Evolutionary conservation across 2,329 filamentous ascomycete species (phyloP).

Genomic region (Aureobasidium vineae): DNA sequence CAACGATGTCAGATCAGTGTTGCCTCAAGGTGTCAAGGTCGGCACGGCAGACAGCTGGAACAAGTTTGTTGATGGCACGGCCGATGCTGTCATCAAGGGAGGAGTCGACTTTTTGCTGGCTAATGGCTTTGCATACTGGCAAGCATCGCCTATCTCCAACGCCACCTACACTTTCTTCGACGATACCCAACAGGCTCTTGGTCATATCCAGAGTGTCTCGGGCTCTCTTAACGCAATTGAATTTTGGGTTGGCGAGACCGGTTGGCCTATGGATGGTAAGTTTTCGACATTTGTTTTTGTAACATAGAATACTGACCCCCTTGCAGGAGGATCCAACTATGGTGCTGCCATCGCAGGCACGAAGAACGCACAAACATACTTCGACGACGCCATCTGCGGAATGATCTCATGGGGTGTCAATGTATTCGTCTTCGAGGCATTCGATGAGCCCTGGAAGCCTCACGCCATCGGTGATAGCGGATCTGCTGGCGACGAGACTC

Average conservation of each 20-base stretch:
- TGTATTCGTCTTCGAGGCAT: conserved; percentile 71
- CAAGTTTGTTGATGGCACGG: conserved; percentile 67
- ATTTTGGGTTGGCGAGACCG: conserved; percentile 68
- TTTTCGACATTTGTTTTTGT: background rate
- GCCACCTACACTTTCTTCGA: conserved; percentile 64
- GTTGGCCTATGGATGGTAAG: conserved; percentile 57
- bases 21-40: conserved; percentile 56
- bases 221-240: conserved; percentile 57
- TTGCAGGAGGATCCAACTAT: conserved; percentile 57
- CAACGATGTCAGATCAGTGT: conserved; percentile 56
- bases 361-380: conserved; percentile 60
- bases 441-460: conserved; percentile 70
- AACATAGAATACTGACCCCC: background rate
- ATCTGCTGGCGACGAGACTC: conserved; percentile 59
- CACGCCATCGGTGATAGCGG: conserved; percentile 62
- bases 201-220: conserved; percentile 60
- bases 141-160: conserved; percentile 58
- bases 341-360: conserved; percentile 60
- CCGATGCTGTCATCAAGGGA: conserved; percentile 59
- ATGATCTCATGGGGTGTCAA: conserved; percentile 65
- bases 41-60: conserved; percentile 74
- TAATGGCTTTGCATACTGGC: conserved; percentile 74
- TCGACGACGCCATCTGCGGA: conserved; percentile 61
- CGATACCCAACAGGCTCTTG: conserved; percentile 63
- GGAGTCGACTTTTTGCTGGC: conserved; percentile 63